A percentile compares a stretch with the other conserved stretches of the same genome.
Evolutionary conservation across 805 yeast genomes (phyloP).

Genomic region (Clavispora vitiphila): DNA sequence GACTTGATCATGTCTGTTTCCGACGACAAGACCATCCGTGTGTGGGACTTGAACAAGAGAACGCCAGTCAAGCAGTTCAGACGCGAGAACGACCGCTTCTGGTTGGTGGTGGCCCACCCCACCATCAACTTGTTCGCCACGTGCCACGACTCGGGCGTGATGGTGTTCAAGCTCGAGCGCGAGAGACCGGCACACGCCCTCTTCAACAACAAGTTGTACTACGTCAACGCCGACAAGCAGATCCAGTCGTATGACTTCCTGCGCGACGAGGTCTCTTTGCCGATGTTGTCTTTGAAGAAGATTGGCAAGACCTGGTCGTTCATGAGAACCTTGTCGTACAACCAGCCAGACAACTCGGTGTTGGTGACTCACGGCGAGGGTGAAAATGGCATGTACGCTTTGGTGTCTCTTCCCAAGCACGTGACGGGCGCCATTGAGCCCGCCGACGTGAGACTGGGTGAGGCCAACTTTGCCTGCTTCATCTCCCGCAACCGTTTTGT

Average conservation of each 20-base stretch:
- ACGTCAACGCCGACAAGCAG: slow-evolving; percentile 79
- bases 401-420: slow-evolving; percentile 76
- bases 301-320: slow-evolving; percentile 84
- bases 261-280: slow-evolving; percentile 60
- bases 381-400: slow-evolving; percentile 63
- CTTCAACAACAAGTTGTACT: slow-evolving; percentile 69
- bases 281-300: slow-evolving; percentile 78
- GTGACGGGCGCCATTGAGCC: slow-evolving; percentile 94
- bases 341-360: slow-evolving; percentile 86
- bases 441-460: slow-evolving; percentile 69
- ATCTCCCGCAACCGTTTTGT: slow-evolving; percentile 94
- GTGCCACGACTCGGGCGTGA: slow-evolving; percentile 94
- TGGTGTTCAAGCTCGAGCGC: slow-evolving; percentile 95
- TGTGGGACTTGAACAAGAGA: slow-evolving; percentile 94
- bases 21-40: slow-evolving; percentile 93
- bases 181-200: slow-evolving; percentile 90
- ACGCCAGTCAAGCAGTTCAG: slow-evolving; percentile 91
- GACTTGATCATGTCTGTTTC: slow-evolving; percentile 89
- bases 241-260: slow-evolving; percentile 73
- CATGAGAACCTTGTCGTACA: slow-evolving; percentile 78
- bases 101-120: slow-evolving; percentile 90
- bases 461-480: slow-evolving; percentile 81
- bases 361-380: slow-evolving; percentile 76
- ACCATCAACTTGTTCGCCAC: slow-evolving; percentile 88
- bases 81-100: slow-evolving; percentile 90